Base-by-base conservation (phyloP, 1,284 basidiomycete genomes). In the Ustilago sp. region DNA sequence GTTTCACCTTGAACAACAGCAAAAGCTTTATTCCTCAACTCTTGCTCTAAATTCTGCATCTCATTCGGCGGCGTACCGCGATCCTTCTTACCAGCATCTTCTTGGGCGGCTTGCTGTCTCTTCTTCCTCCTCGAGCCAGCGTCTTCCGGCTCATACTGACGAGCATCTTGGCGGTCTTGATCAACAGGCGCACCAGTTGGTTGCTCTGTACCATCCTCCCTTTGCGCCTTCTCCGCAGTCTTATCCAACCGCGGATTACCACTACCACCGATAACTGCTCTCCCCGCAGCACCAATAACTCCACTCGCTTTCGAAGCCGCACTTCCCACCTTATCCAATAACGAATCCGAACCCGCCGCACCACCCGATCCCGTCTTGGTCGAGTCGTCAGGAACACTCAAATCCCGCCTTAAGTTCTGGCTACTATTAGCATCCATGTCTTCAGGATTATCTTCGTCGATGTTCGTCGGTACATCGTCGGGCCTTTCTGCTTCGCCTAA, bases 241-340 rank as follows among this genome's bases (percentile, higher is more conserved):
- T 74, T 74, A 39, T 80, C 79, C 36, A 80, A 62, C 13, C 71
- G 64, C 8, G 65, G 55, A 23, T 72, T 80, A 39, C 36, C 19
- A 19, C n/a, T 48, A 38, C 56, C 45, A 13, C 74, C 64, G 13
- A 73, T 72, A 28, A 77, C 78, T 13, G 69, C 72, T 32, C 73
- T 54, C 1, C 79, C 73, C 15, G 77, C 79, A 1, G 77, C 91
- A 80, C 93, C 93, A 52, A 91, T 88, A 1, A 94, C 89, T 6
- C 90, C 89, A 23, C 92, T 91, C 51, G 89, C 88, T 67, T 91
- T 88, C 9, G 88, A 88, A 23, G 88, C 86, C 13, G 89, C 88
- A 19, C 88, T 81, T 23, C 72, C 72, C 41, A 77, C 71, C 59
- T 71, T 68, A 54, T 66, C 56, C 32, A 77, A 64, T 8, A 76